phyloP scores from a whole-genome alignment of 371 early-diverging fungal species.

The Mucor mucedo region DNA sequence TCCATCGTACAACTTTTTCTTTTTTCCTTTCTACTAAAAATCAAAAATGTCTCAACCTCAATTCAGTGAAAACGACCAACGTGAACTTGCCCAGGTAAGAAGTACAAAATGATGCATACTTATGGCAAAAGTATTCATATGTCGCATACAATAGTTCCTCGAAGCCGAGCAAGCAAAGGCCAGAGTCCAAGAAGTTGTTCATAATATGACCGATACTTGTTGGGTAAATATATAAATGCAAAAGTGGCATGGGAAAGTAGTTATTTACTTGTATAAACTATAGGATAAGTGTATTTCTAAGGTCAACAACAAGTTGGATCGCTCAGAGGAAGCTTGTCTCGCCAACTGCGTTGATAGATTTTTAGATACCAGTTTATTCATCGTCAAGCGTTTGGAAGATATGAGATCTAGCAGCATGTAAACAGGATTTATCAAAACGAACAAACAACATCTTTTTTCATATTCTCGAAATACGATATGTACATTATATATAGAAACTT shows the following conservation, averaged over 20 bases:
- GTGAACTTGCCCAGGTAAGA: conserved; percentile 60
- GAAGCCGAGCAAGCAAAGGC: conserved; percentile 78
- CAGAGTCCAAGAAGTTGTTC: conserved; percentile 69
- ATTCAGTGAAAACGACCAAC: conserved; percentile 64
- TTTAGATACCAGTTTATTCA: conserved; percentile 75
- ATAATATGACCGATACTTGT: conserved; percentile 76
- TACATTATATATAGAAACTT: conserved; percentile 2
- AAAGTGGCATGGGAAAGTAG: background rate
- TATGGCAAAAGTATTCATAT: background rate
- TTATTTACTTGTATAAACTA: background rate
- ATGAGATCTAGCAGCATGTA: conserved; percentile 40
- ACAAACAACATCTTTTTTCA: background rate
- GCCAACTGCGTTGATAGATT: conserved; percentile 87
- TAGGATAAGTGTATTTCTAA: conserved; percentile 77
- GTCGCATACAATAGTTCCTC: conserved; percentile 50
- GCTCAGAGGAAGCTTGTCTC: conserved; percentile 72
- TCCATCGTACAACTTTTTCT: conserved; percentile 2
- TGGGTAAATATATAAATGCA: conserved; percentile 47
- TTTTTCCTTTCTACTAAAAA: conserved; percentile 16
- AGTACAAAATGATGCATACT: background rate
- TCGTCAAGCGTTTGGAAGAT: conserved; percentile 71
- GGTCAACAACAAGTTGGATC: conserved; percentile 69
- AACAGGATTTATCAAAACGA: background rate
- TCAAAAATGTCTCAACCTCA: conserved; percentile 33
- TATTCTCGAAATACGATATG: background rate